These are phyloP conservation scores for Cystofilobasidium ferigula DNA, from an alignment of 768 basidiomycete genomes.

Conservation along the genomic window DNA sequence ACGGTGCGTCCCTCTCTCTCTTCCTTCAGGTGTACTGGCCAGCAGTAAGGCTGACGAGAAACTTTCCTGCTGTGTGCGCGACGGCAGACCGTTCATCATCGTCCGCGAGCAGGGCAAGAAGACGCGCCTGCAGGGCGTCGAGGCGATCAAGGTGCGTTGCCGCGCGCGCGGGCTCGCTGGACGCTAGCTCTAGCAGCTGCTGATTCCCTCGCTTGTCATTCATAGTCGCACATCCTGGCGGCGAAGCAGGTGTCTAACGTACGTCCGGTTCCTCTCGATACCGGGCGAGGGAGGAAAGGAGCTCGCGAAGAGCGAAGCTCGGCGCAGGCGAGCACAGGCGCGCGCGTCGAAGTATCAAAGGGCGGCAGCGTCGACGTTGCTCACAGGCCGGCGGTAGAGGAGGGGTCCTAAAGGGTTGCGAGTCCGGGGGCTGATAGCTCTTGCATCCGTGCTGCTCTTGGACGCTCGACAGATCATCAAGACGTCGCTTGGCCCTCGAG, in stretches of 20 bases:
- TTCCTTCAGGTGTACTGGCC: slow-evolving; percentile 49
- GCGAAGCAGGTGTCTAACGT: slow-evolving; percentile 45
- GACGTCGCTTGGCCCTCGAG: slow-evolving; percentile 89
- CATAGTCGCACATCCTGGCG: slow-evolving; percentile 84
- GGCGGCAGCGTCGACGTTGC: neutral
- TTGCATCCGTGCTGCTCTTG: neutral
- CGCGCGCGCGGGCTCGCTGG: neutral
- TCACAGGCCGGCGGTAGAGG: too few relatives aligned
- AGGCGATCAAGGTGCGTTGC: slow-evolving; percentile 76
- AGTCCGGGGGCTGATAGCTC: too few relatives aligned
- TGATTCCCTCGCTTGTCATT: neutral
- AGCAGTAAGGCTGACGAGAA: too few relatives aligned
- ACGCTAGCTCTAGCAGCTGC: slow-evolving; percentile 3
- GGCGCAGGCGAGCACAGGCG: neutral
- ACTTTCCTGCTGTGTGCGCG: neutral
- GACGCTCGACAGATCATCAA: slow-evolving; percentile 58
- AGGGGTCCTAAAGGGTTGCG: too few relatives aligned
- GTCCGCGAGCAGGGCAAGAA: slow-evolving; percentile 85
- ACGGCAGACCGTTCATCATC: slow-evolving; percentile 79
- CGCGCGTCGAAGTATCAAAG: neutral
- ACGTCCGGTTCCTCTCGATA: neutral
- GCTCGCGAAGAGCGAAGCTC: too few relatives aligned
- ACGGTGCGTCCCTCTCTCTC: slow-evolving; percentile 21
- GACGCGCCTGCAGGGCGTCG: slow-evolving; percentile 79
- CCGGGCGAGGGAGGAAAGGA: neutral